phyloP scores from a whole-genome alignment of 208 protist species.

The Leishmania lainsoni region DNA sequence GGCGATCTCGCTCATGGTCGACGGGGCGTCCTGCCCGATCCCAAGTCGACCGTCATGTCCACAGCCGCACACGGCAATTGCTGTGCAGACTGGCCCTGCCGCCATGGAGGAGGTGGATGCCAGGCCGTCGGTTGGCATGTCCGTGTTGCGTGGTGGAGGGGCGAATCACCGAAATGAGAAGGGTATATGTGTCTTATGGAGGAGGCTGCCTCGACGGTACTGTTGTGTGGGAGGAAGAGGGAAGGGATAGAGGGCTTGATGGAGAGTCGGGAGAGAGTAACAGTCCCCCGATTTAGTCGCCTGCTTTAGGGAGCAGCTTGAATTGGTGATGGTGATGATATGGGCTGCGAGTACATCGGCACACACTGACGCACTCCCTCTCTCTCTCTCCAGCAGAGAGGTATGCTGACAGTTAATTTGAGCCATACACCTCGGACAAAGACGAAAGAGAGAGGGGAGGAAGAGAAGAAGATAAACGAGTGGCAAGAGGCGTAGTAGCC shows the following conservation, averaged over 20 bases:
- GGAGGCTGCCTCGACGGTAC: neutral
- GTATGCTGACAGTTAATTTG: neutral
- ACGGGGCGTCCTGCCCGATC: conserved; percentile 36
- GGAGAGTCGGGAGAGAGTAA: neutral
- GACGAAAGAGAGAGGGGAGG: neutral
- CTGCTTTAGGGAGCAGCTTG: neutral
- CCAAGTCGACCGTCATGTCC: conserved; percentile 82
- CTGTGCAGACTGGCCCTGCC: conserved; percentile 1
- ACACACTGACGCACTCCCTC: neutral
- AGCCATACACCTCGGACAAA: neutral
- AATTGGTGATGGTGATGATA: neutral
- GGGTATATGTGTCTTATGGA: neutral
- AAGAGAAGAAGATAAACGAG: neutral
- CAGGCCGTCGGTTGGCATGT: neutral
- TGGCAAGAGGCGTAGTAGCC: neutral
- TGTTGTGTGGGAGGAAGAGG: neutral
- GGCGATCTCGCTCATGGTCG: conserved; percentile 12
- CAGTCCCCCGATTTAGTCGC: neutral
- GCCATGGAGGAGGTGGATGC: neutral
- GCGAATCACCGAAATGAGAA: neutral
- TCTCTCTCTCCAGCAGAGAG: neutral
- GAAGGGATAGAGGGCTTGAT: no score
- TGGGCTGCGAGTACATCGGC: neutral
- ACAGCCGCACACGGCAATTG: conserved; percentile 78
- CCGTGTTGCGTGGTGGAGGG: neutral